These are phyloP conservation scores for Coffea eugenioides DNA, from an alignment of 257 asterid genomes.

Conservation along the genomic window DNA sequence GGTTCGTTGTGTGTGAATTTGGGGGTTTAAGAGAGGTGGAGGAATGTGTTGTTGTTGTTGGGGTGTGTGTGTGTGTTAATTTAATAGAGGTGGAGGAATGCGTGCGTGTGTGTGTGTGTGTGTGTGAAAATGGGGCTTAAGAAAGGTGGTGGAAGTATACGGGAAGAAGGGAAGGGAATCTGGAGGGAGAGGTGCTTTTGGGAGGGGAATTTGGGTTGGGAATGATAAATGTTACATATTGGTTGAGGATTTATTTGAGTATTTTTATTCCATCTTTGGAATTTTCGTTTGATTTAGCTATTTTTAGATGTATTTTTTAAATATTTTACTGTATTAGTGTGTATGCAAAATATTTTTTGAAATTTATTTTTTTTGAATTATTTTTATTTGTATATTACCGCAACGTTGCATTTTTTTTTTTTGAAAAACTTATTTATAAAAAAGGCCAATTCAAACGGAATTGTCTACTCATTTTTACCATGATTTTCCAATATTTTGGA, in stretches of 20 bases:
- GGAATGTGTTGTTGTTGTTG: background rate
- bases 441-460: no score
- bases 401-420: no score
- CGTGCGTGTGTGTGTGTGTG: no score
- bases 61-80: background rate
- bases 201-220: constrained; percentile 22
- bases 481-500: no score
- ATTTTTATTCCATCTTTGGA: background rate
- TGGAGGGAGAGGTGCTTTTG: constrained; percentile 20
- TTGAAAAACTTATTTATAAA: no score
- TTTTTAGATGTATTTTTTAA: no score
- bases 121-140: background rate
- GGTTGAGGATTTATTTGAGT: background rate
- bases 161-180: constrained; percentile 15
- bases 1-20: background rate
- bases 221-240: background rate
- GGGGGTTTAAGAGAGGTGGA: background rate
- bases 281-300: background rate
- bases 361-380: no score
- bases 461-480: no score
- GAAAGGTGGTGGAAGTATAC: background rate
- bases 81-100: background rate
- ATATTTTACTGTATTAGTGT: no score
- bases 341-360: no score
- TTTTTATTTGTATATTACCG: no score